Evolutionary conservation across 139 green algal species (phyloP), one percentile per base, ranked within the genome.

Genomic region (Picochlorum sp.): DNA sequence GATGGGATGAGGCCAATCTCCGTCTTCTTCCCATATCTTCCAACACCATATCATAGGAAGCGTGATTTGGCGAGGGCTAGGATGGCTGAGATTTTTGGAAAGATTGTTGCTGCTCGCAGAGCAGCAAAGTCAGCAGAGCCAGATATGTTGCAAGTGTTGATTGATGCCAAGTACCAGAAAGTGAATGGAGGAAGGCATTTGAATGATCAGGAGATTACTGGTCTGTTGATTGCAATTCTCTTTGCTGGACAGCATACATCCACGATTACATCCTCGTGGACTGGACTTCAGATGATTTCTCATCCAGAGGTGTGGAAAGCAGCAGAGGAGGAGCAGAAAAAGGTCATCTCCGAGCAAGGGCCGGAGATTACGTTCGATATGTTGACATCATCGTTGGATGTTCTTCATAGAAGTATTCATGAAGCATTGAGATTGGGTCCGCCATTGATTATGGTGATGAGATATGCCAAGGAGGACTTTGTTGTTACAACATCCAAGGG

Each of bases 191-290:
- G 92, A 1, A 79, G 89, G 3, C 45, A 57, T 30, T 74, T 89
- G 23, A 97, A 76, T 9, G 89, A 96, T 55, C 84, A 90, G 23
- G 89, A 99, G 81, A 95, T 97, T 61, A 83, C 86, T 15, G 94
- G 94, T n/a, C 80, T 99, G 77, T 87, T 99, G 24, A 99, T 97
- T 59, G 94, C 93, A 4, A 81, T 84, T 16, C 81, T 99, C 37
- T 99, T 99, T 73, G 94, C 90, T 13, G 93, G 94, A 14, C 94
- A 98, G 82, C 94, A 99, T 82, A 99, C 94, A 24, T 92, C 79
- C 58, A 91, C 83, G 56, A 90, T 97, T 75, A 99, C 93, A 45
- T 88, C 86, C 52, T 69, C 86, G 3, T 99, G 94, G 94, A 95
- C 92, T 0, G 87, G 84, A 28, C 69, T 63, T 45, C 84, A 81